phyloP scores from a whole-genome alignment of 225 moss, liverwort and hornwort species.

The Thuidium tamariscinum region DNA sequence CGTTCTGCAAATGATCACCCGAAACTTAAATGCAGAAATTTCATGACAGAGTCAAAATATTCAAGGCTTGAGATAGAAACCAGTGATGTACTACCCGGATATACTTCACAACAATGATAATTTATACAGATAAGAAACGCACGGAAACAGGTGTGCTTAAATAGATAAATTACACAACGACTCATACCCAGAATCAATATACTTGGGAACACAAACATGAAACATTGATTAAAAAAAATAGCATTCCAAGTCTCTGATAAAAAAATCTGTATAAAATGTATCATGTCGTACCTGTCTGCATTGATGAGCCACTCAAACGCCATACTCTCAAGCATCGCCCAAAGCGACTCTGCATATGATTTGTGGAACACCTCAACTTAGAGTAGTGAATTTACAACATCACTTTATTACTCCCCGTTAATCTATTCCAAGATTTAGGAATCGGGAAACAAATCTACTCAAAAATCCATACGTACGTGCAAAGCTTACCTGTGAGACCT shows the following conservation, averaged over 20 bases:
- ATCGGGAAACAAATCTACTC: neutral
- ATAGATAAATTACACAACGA: neutral
- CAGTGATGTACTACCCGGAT: neutral
- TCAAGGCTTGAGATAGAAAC: neutral
- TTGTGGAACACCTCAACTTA: neutral
- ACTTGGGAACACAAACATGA: neutral
- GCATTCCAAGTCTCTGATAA: neutral
- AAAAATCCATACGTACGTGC: neutral
- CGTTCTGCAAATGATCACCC: neutral
- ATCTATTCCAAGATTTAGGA: neutral
- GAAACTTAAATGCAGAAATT: neutral
- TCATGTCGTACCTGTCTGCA: conserved; percentile 69
- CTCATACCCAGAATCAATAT: neutral
- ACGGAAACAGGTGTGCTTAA: neutral
- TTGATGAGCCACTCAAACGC: conserved; percentile 98
- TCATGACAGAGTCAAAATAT: neutral
- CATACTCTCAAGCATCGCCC: conserved; percentile 85
- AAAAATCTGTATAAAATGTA: neutral
- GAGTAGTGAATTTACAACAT: neutral
- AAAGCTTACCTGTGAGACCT: conserved; percentile 75
- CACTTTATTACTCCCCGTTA: neutral
- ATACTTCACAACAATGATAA: neutral
- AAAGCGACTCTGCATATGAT: conserved; percentile 62
- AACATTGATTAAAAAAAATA: neutral
- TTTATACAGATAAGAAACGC: neutral